Evolutionary conservation across 768 basidiomycete genomes (phyloP), one percentile per base, ranked within the genome.

Genomic region (Coprinopsis cinerea): DNA sequence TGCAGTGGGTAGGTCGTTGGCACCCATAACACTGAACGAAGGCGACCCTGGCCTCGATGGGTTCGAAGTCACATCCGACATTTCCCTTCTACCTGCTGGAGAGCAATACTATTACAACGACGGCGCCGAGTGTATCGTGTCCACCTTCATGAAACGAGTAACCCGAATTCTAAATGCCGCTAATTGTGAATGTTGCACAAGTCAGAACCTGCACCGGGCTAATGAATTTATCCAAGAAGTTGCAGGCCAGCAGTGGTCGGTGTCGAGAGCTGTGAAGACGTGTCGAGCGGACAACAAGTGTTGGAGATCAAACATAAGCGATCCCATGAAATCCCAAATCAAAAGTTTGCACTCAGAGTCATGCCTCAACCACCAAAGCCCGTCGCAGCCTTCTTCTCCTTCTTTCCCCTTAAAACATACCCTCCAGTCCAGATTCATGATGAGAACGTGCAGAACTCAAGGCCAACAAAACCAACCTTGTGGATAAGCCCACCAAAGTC

Each of bases 401-500:
- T 67, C 44, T 88, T 87, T 53, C 85, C 85, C 26, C 64, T 88
- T 22, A 61, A 77, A 63, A 73, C 75, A 1, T 68, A 76, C 63
- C 74, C 80, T 1, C 58, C 74, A 17, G 63, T 74, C 51, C 47
- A 54, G 10, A 61, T 63, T 4, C 62, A 56, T 23, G 41, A 26
- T 22, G 65, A 41, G 63, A 65, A 45, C 42, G 47, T 10, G 54
- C 54, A n/a, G n/a, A n/a, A 17, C 55, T 64, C 26, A 26, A 44
- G 15, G 36, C 49, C 17, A 22, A 53, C 57, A 4, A 47, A 43
- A 2, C 70, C 65, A 58, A 85, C 82, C 0, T 74, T 92, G 39
- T 89, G 87, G 84, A 78, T 90, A 20, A 71, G 70, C 14, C 76
- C 79, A 18, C 83, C 81, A 1, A 56, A 22, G 3, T 28, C 49